These are phyloP conservation scores for Metschnikowia similis DNA, from an alignment of 805 yeast genomes.

Conservation along the genomic window DNA sequence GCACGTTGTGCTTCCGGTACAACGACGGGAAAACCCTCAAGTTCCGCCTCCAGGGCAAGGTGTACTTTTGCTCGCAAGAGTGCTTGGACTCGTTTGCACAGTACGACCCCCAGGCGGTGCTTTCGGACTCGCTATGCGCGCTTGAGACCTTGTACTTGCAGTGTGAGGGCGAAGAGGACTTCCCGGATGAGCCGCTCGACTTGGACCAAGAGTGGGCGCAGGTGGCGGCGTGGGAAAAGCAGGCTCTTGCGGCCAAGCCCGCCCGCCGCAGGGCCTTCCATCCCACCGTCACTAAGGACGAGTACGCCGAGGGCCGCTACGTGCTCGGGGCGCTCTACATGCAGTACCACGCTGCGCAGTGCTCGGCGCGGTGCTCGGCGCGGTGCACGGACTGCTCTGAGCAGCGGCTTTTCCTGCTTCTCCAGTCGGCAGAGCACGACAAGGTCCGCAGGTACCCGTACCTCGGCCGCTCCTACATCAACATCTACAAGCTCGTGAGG, in stretches of 20 bases:
- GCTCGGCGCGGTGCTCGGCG: background rate
- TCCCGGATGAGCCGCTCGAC: slow-evolving; percentile 5
- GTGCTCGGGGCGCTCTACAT: slow-evolving; percentile 25
- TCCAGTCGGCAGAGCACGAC: slow-evolving; percentile 51
- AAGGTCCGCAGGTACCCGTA: slow-evolving; percentile 46
- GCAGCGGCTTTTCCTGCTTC: slow-evolving; percentile 28
- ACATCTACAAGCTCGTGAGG: slow-evolving; percentile 45
- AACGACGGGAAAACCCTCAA: slow-evolving; percentile 46
- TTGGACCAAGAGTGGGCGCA: slow-evolving; percentile 34
- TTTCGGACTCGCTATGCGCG: slow-evolving; percentile 31
- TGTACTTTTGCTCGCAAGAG: slow-evolving; percentile 49
- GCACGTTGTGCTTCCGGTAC: slow-evolving; percentile 50
- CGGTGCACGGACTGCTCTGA: background rate
- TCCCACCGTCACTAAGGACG: slow-evolving; percentile 49
- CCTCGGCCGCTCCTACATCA: slow-evolving; percentile 43
- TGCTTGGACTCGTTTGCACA: slow-evolving; percentile 38
- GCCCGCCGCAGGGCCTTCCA: slow-evolving; percentile 27
- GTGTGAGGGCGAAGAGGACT: slow-evolving; percentile 21
- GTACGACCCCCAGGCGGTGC: slow-evolving; percentile 33
- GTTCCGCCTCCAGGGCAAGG: slow-evolving; percentile 25
- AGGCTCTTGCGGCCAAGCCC: slow-evolving; percentile 27
- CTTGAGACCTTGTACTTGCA: slow-evolving; percentile 30
- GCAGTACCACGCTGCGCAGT: slow-evolving; percentile 10
- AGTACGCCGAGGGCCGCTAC: slow-evolving; percentile 49
- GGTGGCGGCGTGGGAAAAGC: slow-evolving; percentile 35